Evolutionary conservation across 768 basidiomycete species (phyloP).

Genomic region (Termitomyces titanicus): DNA sequence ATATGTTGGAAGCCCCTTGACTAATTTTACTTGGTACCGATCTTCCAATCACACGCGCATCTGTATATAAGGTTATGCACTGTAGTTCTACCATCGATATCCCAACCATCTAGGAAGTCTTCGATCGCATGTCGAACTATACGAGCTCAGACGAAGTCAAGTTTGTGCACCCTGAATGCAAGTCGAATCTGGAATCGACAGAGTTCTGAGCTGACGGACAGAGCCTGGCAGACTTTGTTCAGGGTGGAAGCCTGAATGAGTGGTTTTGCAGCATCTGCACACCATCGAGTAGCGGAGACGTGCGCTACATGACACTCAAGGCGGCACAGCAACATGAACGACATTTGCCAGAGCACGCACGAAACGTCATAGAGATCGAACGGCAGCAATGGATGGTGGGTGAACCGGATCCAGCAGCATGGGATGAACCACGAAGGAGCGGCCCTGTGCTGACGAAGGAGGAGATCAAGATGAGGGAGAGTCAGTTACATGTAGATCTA

Average conservation of each 20-base stretch:
- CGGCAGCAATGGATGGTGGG: slow-evolving; percentile 12
- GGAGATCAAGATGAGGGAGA: slow-evolving; percentile 26
- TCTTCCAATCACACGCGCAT: slow-evolving; percentile 5
- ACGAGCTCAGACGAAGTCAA: slow-evolving; percentile 5
- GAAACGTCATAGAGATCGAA: slow-evolving; percentile 14
- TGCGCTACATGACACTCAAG: slow-evolving; percentile 19
- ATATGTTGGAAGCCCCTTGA: background rate
- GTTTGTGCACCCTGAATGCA: slow-evolving; percentile 15
- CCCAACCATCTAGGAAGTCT: background rate
- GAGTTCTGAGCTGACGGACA: background rate
- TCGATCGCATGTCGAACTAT: slow-evolving; percentile 6
- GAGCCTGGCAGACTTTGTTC: slow-evolving; percentile 22
- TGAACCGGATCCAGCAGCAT: slow-evolving; percentile 17
- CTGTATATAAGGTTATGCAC: background rate
- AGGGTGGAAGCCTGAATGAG: slow-evolving; percentile 19
- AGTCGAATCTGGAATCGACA: background rate
- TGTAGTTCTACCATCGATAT: background rate
- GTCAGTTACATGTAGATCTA: slow-evolving; percentile 37
- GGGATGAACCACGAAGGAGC: slow-evolving; percentile 19
- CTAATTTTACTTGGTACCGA: slow-evolving; percentile 2
- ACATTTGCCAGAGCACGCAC: slow-evolving; percentile 15
- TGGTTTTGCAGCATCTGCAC: slow-evolving; percentile 39
- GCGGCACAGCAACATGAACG: slow-evolving; percentile 25
- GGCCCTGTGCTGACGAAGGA: slow-evolving; percentile 19
- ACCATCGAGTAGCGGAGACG: slow-evolving; percentile 36